Evolutionary conservation across 176 grass and related monocot species (phyloP), one percentile per base, ranked within the genome.

Genomic region (Panicum miliaceum): DNA sequence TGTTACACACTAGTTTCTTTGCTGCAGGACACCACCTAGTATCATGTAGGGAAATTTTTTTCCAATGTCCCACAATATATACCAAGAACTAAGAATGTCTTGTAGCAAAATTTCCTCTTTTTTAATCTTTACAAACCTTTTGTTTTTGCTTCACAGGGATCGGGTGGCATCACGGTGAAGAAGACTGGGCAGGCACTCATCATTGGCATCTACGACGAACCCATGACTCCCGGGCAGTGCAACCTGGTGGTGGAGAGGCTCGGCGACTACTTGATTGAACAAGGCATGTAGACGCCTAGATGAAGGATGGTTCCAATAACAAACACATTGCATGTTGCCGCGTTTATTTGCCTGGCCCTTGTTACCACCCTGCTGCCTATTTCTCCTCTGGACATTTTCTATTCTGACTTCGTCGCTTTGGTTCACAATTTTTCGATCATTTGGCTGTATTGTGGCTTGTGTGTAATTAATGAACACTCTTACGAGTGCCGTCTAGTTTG

Each of bases 211-310:
- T 70, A 70, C 68, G 68, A 70, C 37, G 68, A 70, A 40, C 68
- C 68, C 0, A 70, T 70, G 68, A 70, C 68, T 46, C 68, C 40
- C 9, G 68, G 68, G 68, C 68, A 70, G 40, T 70, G 68, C 68
- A 70, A 70, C 68, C 22, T 70, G 68, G 68, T 70, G 68, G 68
- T 70, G 68, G 68, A 70, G 23, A 70, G 68, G 68, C 68, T 70
- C 22, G 68, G 68, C 11, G 68, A 70, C 68, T 70, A 70, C 40
- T 42, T 70, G 68, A 1, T 70, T 14, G 68, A 70, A 25, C 68
- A 70, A 42, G 68, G 40, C 12, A 70, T 70, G 68, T 70, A 70
- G 12, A 11, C 22, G 40, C 67, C 65, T 66, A 0, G 34, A 1
- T 26, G 5, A 12, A 3, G 26, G 68, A 45, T 25, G 66, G 9